Conservation (phyloP, 192 early-diverging fungal species). For the Coemansia biformis region DNA sequence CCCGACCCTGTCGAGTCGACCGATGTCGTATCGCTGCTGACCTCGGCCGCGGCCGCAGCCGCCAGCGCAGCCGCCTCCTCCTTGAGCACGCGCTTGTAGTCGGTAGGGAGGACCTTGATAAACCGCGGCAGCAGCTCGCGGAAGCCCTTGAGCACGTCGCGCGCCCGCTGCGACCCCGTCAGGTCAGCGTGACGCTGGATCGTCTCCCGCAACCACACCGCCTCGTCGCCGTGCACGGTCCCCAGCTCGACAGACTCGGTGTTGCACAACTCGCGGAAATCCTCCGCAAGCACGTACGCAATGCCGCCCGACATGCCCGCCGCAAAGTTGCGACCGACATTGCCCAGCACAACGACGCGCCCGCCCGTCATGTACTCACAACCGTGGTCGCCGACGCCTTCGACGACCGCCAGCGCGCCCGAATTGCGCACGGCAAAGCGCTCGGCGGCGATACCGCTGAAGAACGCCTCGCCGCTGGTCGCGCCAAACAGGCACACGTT, state of each 20-base stretch:
- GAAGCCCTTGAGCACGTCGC: slow-evolving; percentile 65
- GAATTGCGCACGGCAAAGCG: slow-evolving; percentile 98
- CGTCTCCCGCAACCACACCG: slow-evolving; percentile 64
- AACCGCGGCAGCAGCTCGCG: slow-evolving; percentile 68
- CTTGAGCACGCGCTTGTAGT: slow-evolving; percentile 80
- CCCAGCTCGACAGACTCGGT: slow-evolving; percentile 88
- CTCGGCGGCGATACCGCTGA: slow-evolving; percentile 92
- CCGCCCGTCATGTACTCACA: slow-evolving; percentile 99
- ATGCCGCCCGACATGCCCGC: slow-evolving; percentile 98
- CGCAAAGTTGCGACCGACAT: slow-evolving; percentile 94
- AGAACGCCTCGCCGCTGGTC: slow-evolving; percentile 83
- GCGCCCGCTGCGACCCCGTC: slow-evolving; percentile 78
- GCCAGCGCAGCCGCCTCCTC: slow-evolving; percentile 50
- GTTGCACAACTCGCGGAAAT: slow-evolving; percentile 73
- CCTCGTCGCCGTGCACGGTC: slow-evolving; percentile 70
- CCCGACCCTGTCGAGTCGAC: slow-evolving; percentile 1
- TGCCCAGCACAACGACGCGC: slow-evolving; percentile 81
- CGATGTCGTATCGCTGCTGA: not conserved
- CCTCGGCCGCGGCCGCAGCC: not conserved
- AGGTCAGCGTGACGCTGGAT: slow-evolving; percentile 76
- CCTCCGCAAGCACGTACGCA: slow-evolving; percentile 80
- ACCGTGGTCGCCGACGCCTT: slow-evolving; percentile 97
- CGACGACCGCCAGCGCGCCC: slow-evolving; percentile 91
- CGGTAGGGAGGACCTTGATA: slow-evolving; percentile 89
- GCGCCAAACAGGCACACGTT: slow-evolving; percentile 98